Evolutionary conservation across 345 rosid species (phyloP).

Genomic region (Trapa incisa): DNA sequence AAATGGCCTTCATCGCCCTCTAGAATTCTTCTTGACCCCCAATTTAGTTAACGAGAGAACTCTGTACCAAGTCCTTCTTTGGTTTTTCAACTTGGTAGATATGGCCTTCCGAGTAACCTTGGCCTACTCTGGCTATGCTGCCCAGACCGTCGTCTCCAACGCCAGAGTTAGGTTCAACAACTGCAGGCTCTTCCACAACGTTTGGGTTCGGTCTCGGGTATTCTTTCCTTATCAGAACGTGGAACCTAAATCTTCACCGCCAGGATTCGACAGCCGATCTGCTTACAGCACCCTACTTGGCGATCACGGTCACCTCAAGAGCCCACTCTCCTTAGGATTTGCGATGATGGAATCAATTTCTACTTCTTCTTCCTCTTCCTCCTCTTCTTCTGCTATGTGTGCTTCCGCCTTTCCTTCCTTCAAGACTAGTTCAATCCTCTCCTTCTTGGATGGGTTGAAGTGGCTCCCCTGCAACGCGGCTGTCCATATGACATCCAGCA

Average conservation of each 20-base stretch:
- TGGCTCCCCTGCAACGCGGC: slow-evolving; percentile 65
- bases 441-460: slow-evolving; percentile 59
- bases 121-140: slow-evolving; percentile 53
- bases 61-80: slow-evolving; percentile 32
- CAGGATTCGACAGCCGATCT: slow-evolving; percentile 4
- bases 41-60: slow-evolving; percentile 24
- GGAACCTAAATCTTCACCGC: slow-evolving; percentile 24
- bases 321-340: slow-evolving; percentile 40
- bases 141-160: slow-evolving; percentile 42
- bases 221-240: slow-evolving; percentile 25
- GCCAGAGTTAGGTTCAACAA: slow-evolving; percentile 41
- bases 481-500: slow-evolving; percentile 15
- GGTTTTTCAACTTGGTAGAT: slow-evolving; percentile 19
- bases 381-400: slow-evolving; percentile 18
- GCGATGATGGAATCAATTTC: slow-evolving; percentile 47
- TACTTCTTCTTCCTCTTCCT: slow-evolving; percentile 11
- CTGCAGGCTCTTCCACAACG: slow-evolving; percentile 40
- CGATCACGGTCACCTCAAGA: slow-evolving; percentile 22
- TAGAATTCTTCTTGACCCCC: slow-evolving; percentile 12
- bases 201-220: slow-evolving; percentile 42
- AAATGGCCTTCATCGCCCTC: slow-evolving; percentile 11
- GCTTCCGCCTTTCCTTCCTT: slow-evolving; percentile 44
- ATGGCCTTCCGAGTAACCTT: slow-evolving; percentile 80
- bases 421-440: slow-evolving; percentile 49
- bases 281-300: slow-evolving; percentile 33